Evolutionary conservation across 164 flowering plant species (phyloP), one percentile per base, ranked within the genome.

Genomic region (Brasenia schreberi): DNA sequence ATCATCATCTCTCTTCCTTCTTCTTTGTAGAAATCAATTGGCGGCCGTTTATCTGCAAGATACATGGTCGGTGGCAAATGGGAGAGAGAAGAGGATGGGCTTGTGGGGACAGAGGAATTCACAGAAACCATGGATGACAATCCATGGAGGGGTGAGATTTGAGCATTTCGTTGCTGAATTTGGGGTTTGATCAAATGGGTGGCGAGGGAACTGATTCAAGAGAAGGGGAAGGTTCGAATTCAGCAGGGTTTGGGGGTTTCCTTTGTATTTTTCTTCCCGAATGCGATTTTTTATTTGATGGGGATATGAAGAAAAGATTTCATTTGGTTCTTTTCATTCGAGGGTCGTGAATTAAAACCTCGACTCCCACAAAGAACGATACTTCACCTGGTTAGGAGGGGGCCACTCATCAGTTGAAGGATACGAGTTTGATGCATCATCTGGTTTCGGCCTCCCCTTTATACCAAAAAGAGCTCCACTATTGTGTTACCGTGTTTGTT

Each of bases 1-100:
- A 88, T 81, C 72, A 88, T 83, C 86, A 87, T 84, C 62, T 81
- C 82, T 44, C 78, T 64, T 27, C 70, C 83, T 65, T 81, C 84
- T 23, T 80, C 87, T 53, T 86, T 80, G 79, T 80, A 81, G 72
- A 85, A 81, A 71, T 83, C 88, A 39, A 84, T 77, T 0, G 88
- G 81, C 12, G 77, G 82, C 18, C 85, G 80, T 70, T 85, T 84
- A 61, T 83, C 86, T 2, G 92, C 76, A 60, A 84, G 65, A 64
- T 83, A 84, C 92, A 87, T 87, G 65, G 39, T 63, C 60, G 43
- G 16, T 49, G 56, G 56, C 56, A 14, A 49, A 49, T 1, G 16
- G 10, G 56, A 14, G 10, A 49, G 39, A 33, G 39, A 33, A 33
- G 39, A 9, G 3, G 56, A 49, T 49, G 56, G 12, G 0, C 56